A percentile compares a stretch with the other conserved stretches of the same genome.
Conservation (phyloP, 2,329 filamentous ascomycete species). For the Cladobotryum protrusum region DNA sequence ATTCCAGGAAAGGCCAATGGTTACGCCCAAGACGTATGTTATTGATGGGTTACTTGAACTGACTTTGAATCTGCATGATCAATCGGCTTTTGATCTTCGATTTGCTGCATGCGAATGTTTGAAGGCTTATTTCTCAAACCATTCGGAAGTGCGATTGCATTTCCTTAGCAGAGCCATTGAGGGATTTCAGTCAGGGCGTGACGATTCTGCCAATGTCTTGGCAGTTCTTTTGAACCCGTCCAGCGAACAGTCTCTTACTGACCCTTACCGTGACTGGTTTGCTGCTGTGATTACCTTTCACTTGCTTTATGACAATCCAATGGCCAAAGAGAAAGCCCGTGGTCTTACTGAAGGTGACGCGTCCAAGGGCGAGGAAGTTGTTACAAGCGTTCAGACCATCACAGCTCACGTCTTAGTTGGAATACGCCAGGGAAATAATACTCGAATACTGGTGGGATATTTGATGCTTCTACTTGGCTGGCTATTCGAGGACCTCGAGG, state of each 20-base stretch:
- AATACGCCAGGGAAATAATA: constrained; percentile 69
- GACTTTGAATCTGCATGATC: constrained; percentile 60
- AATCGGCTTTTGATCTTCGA: constrained; percentile 69
- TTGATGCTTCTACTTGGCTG: constrained; percentile 83
- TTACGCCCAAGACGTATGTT: constrained; percentile 66
- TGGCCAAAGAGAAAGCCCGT: constrained; percentile 75
- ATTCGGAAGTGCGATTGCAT: constrained; percentile 74
- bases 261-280: constrained; percentile 88
- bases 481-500: constrained; percentile 87
- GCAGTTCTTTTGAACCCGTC: constrained; percentile 70
- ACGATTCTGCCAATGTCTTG: constrained; percentile 83
- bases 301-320: constrained; percentile 70
- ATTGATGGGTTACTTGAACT: constrained; percentile 89
- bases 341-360: constrained; percentile 83
- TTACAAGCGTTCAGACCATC: constrained; percentile 86
- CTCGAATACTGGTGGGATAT: constrained; percentile 75
- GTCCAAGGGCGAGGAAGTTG: constrained; percentile 83
- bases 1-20: constrained; percentile 42
- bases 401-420: constrained; percentile 79
- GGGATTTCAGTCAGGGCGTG: constrained; percentile 68
- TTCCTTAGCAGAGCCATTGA: constrained; percentile 86
- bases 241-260: constrained; percentile 54
- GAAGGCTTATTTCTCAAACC: constrained; percentile 83
- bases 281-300: constrained; percentile 83
- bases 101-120: constrained; percentile 84